These are phyloP conservation scores for Fraxinus platypoda DNA, from an alignment of 305 asterid genomes.

Conservation along the genomic window DNA sequence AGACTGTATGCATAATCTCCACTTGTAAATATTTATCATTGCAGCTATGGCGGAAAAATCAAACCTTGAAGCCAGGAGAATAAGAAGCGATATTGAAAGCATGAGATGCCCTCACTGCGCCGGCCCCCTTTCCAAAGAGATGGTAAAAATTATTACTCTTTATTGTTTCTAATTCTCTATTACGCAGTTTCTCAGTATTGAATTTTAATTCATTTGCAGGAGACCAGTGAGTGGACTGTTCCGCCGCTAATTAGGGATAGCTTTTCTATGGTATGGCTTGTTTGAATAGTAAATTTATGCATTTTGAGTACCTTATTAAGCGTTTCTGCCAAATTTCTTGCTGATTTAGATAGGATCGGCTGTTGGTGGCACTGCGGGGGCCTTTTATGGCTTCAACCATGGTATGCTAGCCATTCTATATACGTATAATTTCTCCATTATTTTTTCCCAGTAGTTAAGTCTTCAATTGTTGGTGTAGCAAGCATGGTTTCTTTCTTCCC, in stretches of 20 bases:
- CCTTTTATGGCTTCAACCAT: slow-evolving; percentile 74
- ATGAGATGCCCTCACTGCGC: slow-evolving; percentile 77
- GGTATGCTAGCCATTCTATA: slow-evolving; percentile 36
- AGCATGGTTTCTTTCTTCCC: neutral
- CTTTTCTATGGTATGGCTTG: slow-evolving; percentile 69
- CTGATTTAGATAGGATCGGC: slow-evolving; percentile 74
- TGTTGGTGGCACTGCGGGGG: slow-evolving; percentile 79
- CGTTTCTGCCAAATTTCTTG: neutral
- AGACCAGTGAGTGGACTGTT: slow-evolving; percentile 78
- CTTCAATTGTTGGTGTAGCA: neutral
- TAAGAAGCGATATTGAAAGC: slow-evolving; percentile 20
- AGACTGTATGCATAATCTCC: neutral
- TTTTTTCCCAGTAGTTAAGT: neutral
- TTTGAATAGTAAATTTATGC: neutral
- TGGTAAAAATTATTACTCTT: slow-evolving; percentile 36
- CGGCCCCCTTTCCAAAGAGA: slow-evolving; percentile 77
- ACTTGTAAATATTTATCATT: neutral
- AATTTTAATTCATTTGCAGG: slow-evolving; percentile 39
- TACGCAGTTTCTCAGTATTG: neutral
- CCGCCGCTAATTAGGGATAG: slow-evolving; percentile 77
- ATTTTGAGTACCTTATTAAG: neutral
- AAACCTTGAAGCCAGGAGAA: slow-evolving; percentile 12
- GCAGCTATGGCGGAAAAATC: slow-evolving; percentile 31
- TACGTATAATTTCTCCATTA: neutral
- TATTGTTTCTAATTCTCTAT: neutral